Percentiles rank a stretch among this genome's conserved stretches.
phyloP scores from a whole-genome alignment of 129 eudicot genomes.

The Erigeron canadensis region DNA sequence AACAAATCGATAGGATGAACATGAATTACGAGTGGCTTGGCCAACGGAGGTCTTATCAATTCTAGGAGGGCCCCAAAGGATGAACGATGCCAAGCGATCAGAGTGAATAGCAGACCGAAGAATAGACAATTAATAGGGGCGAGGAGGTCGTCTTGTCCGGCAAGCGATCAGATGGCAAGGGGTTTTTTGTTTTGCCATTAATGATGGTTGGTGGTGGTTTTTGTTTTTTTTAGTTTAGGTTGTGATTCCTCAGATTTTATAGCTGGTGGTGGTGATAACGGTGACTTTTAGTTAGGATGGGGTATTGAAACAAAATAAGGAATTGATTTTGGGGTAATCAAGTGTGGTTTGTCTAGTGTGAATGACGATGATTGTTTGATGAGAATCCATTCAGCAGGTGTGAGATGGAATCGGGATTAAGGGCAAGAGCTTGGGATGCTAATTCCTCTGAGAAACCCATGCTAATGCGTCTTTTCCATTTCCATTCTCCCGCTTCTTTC shows the following conservation, averaged over 20 bases:
- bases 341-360: constrained; percentile 19
- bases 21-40: constrained; percentile 57
- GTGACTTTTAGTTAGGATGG: background rate
- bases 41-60: constrained; percentile 93
- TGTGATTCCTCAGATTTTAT: too few species aligned
- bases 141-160: constrained; percentile 89
- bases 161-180: constrained; percentile 77
- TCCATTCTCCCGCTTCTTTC: too few species aligned
- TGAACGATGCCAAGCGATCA: constrained; percentile 64
- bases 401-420: constrained; percentile 53
- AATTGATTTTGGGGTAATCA: constrained; percentile 51
- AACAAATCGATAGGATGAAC: constrained; percentile 49
- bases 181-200: too few species aligned
- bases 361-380: constrained; percentile 19
- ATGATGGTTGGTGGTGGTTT: background rate
- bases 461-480: too few species aligned
- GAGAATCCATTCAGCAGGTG: constrained; percentile 76
- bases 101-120: constrained; percentile 56
- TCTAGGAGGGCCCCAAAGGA: constrained; percentile 98
- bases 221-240: too few species aligned
- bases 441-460: constrained; percentile 48
- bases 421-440: constrained; percentile 64
- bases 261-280: constrained; percentile 6
- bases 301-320: constrained; percentile 49
- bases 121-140: constrained; percentile 48